phyloP scores from a whole-genome alignment of 2,329 filamentous ascomycete genomes.

The Bipolaris bicolor region DNA sequence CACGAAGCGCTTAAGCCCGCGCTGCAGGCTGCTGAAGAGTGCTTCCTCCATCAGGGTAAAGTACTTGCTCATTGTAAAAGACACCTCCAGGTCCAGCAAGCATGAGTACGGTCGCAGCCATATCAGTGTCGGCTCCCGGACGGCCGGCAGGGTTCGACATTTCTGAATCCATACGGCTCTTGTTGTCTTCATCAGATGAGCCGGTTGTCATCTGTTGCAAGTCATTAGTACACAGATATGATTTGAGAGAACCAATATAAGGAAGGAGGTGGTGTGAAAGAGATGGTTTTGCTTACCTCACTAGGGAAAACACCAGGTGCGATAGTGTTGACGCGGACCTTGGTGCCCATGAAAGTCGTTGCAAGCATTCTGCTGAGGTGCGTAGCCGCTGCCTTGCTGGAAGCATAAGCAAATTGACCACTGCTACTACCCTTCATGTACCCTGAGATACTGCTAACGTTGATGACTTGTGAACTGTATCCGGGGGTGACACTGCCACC shows the following conservation, averaged over 20 bases:
- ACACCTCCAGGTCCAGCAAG: conserved; percentile 58
- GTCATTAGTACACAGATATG: background rate
- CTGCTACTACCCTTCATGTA: conserved; percentile 56
- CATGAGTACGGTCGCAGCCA: conserved; percentile 51
- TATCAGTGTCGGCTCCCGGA: conserved; percentile 51
- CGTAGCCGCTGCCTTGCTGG: conserved; percentile 57
- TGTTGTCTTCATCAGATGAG: conserved; percentile 54
- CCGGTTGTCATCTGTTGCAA: conserved; percentile 56
- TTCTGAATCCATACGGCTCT: conserved; percentile 51
- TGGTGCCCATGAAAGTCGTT: conserved; percentile 51
- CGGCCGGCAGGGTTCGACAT: conserved; percentile 53
- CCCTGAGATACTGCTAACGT: conserved; percentile 60
- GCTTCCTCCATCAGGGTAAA: conserved; percentile 57
- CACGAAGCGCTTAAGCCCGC: conserved; percentile 55
- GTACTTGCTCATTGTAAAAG: conserved; percentile 61
- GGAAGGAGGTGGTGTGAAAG: background rate
- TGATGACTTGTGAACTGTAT: conserved; percentile 59
- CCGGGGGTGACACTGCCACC: conserved; percentile 54
- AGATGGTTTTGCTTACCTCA: conserved; percentile 28
- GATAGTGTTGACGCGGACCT: conserved; percentile 47
- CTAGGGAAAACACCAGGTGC: conserved; percentile 54
- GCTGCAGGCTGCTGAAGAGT: conserved; percentile 19
- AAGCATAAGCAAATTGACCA: conserved; percentile 60
- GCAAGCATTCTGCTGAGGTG: conserved; percentile 56
- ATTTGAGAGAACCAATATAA: background rate